Base-by-base conservation (phyloP, 2,329 filamentous ascomycete species). In the Penicillium nordicum region DNA sequence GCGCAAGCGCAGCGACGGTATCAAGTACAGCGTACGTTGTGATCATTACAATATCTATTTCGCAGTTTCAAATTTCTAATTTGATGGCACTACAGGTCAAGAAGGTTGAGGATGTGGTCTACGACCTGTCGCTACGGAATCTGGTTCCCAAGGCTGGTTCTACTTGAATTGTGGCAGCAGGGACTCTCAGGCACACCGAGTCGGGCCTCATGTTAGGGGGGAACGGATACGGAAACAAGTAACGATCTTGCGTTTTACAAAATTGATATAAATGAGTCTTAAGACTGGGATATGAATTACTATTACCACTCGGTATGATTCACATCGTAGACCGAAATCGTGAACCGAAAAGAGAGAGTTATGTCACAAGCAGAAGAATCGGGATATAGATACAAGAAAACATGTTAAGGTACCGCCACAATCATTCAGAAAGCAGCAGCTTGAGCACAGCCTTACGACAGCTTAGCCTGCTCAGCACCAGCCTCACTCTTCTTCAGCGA, bases 81-180 rank as follows among this genome's bases (percentile, higher is more conserved):
- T 32, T 48, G 30, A 50, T 54, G 12, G 7, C 40, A 29, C 23
- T 63, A 47, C 51, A 82, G 79, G 91, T 99, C 69, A 99, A 97
- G 82, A 93, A 96, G 73, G 91, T 97, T 12, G 94, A 99, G 79
- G 94, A 97, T 71, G 92, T 99, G 12, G 93, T 97, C 49, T 99
- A 99, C 70, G 94, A 99, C 73, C 78, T 99, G 55, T 93, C 90
- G 25, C 78, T 99, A 70, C 84, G 94, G 57, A 93, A 94, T 49
- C 74, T 97, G 69, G 81, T 95, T 47, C 84, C 88, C 43, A 79
- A 82, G 63, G 67, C 63, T 14, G 55, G 59, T 38, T 51, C 59
- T 25, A 62, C 54, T 34, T 69, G 53, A 57, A 32, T 23, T 32
- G 9, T 12, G 36, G 18, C 12, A 16, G 30, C n/a, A 27, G 16